These are phyloP conservation scores for Plectosphaerella cucumerina DNA, from an alignment of 2,329 filamentous ascomycete species.

Conservation along the genomic window DNA sequence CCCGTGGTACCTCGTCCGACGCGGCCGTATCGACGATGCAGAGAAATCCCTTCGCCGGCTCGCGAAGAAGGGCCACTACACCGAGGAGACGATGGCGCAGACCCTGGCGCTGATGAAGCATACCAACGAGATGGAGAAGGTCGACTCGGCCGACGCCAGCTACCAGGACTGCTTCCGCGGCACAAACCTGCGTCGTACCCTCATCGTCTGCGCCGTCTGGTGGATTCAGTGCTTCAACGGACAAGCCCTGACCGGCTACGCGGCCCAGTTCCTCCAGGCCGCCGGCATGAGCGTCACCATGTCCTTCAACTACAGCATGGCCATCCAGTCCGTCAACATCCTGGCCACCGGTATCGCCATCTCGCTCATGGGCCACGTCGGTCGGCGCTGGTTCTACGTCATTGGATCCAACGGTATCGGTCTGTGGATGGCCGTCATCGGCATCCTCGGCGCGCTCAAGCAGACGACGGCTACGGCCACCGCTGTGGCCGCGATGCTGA, in stretches of 20 bases:
- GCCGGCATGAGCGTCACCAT: conserved; percentile 31
- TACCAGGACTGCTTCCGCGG: conserved; percentile 40
- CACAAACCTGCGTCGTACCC: conserved; percentile 33
- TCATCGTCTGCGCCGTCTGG: conserved; percentile 32
- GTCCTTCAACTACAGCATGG: conserved; percentile 38
- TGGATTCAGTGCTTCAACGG: conserved; percentile 34
- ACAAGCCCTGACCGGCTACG: conserved; percentile 26
- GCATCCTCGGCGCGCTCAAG: conserved; percentile 29
- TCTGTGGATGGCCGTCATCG: conserved; percentile 35
- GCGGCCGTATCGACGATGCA: conserved; percentile 30
- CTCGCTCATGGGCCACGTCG: conserved; percentile 28
- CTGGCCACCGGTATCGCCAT: conserved; percentile 35
- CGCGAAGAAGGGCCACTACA: conserved; percentile 40
- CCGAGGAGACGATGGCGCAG: conserved; percentile 33
- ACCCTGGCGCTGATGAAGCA: conserved; percentile 39
- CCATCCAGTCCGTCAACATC: conserved; percentile 41
- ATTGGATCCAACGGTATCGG: conserved; percentile 36
- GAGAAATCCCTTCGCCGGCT: conserved; percentile 25
- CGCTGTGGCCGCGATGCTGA: conserved; percentile 30
- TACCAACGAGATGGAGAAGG: conserved; percentile 30
- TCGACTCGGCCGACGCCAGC: conserved; percentile 24
- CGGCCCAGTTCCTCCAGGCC: conserved; percentile 34
- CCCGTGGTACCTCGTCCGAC: conserved; percentile 41
- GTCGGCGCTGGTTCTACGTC: conserved; percentile 35
- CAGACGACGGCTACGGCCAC: conserved; percentile 22